Evolutionary conservation across 225 moss, liverwort and hornwort genomes (phyloP).

Genomic region (Sphagnum tenellum): DNA sequence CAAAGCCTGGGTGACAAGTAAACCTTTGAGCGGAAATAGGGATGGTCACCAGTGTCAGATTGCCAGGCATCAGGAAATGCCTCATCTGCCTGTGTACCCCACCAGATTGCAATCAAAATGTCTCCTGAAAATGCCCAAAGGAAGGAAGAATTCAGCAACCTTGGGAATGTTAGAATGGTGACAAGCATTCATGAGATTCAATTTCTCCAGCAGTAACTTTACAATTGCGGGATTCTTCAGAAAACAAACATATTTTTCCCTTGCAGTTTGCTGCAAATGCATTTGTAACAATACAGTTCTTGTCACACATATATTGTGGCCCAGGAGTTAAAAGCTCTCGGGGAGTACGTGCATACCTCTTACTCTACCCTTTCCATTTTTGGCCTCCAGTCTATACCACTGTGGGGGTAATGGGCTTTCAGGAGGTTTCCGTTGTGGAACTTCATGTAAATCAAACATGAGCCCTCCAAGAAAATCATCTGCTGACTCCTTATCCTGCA

Average conservation of each 20-base stretch:
- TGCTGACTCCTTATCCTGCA: conserved; percentile 57
- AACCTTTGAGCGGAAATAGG: conserved; percentile 79
- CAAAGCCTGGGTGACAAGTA: conserved; percentile 89
- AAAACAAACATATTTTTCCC: no score
- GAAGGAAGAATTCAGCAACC: not conserved
- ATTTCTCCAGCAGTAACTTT: no score
- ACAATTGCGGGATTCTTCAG: no score
- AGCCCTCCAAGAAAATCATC: conserved; percentile 89
- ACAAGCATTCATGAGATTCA: no score
- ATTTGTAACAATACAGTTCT: no score
- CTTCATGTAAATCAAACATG: conserved; percentile 50
- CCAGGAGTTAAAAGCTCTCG: no score
- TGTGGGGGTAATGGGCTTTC: conserved; percentile 71
- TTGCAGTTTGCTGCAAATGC: no score
- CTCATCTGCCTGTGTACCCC: conserved; percentile 97
- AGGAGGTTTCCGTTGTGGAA: conserved; percentile 71
- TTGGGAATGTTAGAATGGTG: not conserved
- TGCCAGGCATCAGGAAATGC: conserved; percentile 98
- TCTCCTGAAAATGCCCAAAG: conserved; percentile 43
- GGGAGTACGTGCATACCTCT: conserved; percentile 37
- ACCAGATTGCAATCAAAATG: conserved; percentile 86
- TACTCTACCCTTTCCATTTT: conserved; percentile 61
- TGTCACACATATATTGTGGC: no score
- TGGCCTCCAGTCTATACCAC: conserved; percentile 86
- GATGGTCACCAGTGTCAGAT: conserved; percentile 85